These are phyloP conservation scores for Kodamaea alishanica DNA, from an alignment of 1,139 yeast genomes.

Conservation along the genomic window DNA sequence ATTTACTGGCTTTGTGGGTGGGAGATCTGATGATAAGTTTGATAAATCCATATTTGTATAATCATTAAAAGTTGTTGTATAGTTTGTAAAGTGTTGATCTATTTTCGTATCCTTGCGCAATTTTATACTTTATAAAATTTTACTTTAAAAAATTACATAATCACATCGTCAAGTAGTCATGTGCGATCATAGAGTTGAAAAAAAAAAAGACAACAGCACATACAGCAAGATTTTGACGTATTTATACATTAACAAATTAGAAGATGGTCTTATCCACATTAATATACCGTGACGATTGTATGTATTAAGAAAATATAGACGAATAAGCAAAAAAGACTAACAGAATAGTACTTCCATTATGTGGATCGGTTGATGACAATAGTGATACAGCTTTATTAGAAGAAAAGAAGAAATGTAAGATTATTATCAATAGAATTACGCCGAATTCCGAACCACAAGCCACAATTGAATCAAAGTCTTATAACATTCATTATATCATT, in stretches of 20 bases:
- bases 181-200: no score
- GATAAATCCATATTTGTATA: conserved; percentile 49
- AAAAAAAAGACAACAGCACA: conserved; percentile 2
- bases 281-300: conserved; percentile 70
- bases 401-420: conserved; percentile 82
- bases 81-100: background rate
- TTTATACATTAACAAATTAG: background rate
- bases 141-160: no score
- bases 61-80: background rate
- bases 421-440: conserved; percentile 70
- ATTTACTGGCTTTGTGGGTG: conserved; percentile 44
- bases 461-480: conserved; percentile 73
- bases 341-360: conserved; percentile 70
- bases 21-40: conserved; percentile 49
- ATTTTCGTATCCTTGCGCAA: no score
- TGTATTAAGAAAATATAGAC: conserved; percentile 23
- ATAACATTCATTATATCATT: conserved; percentile 73
- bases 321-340: conserved; percentile 12
- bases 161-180: no score
- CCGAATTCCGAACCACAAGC: conserved; percentile 84
- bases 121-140: no score
- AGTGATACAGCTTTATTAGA: conserved; percentile 54
- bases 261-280: conserved; percentile 68
- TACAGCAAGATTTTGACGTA: background rate
- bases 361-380: conserved; percentile 91